A percentile compares a stretch with the other conserved stretches of the same genome.
phyloP scores from a whole-genome alignment of 176 grass and related monocot genomes.

The Chrysopogon serrulatus region DNA sequence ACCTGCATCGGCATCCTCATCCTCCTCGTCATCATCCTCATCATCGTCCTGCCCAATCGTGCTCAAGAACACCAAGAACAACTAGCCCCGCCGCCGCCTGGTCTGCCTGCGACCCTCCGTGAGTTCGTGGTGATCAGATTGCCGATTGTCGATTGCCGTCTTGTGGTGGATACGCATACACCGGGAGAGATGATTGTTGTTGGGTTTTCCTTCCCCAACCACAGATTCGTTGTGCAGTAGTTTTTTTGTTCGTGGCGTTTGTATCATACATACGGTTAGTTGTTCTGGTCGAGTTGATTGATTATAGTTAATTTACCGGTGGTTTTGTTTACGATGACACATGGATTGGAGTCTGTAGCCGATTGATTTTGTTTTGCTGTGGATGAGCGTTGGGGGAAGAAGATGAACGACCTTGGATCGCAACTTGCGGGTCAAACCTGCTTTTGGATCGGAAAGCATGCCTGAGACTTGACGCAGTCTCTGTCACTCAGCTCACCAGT shows the following conservation, averaged over 20 bases:
- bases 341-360: not conserved
- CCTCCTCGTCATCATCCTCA: conserved; percentile 48
- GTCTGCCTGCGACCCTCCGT: not conserved
- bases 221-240: not conserved
- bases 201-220: not conserved
- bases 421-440: not conserved
- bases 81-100: not conserved
- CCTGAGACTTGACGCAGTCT: not conserved
- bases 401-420: conserved; percentile 1
- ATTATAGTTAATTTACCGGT: not conserved
- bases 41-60: conserved; percentile 70
- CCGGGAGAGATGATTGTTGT: not conserved
- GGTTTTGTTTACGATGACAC: not conserved
- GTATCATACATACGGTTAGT: not conserved
- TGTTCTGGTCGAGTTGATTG: not conserved
- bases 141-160: no score
- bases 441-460: not conserved
- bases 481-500: no score
- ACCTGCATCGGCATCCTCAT: conserved; percentile 53
- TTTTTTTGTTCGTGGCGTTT: not conserved
- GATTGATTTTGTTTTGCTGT: not conserved
- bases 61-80: conserved; percentile 1
- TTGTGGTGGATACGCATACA: not conserved
- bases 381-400: not conserved
- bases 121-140: not conserved